phyloP scores from a whole-genome alignment of 176 grass and related monocot genomes.

The Ananas comosus region DNA sequence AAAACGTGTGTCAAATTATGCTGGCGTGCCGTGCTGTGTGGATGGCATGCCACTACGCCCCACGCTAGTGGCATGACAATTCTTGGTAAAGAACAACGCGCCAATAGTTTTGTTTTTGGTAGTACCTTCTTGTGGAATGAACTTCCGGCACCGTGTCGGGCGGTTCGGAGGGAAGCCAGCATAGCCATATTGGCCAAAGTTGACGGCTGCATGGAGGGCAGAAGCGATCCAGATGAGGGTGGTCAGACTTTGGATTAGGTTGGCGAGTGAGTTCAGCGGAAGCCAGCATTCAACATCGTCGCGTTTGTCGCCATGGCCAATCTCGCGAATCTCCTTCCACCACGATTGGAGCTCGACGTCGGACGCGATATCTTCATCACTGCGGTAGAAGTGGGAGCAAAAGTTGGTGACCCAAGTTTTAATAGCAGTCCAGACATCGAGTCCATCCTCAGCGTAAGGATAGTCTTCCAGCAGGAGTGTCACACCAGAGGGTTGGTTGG shows the following conservation, averaged over 20 bases:
- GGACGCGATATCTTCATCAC: constrained; percentile 23
- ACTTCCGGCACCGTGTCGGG: constrained; percentile 66
- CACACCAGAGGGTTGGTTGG: constrained; percentile 23
- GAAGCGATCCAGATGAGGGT: constrained; percentile 90
- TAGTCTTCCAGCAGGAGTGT: constrained; percentile 60
- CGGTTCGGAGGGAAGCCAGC: constrained; percentile 84
- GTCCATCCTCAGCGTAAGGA: constrained; percentile 68
- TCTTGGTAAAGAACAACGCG: no score
- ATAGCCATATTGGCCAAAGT: constrained; percentile 92
- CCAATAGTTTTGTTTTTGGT: no score
- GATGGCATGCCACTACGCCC: no score
- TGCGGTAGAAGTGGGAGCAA: constrained; percentile 57
- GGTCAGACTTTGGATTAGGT: constrained; percentile 44
- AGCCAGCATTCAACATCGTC: constrained; percentile 62
- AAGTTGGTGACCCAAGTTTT: constrained; percentile 62
- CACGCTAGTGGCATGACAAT: no score
- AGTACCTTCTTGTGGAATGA: constrained; percentile 48
- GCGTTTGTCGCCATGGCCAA: constrained; percentile 73
- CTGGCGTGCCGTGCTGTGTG: no score
- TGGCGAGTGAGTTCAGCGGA: constrained; percentile 27
- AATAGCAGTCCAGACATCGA: constrained; percentile 82
- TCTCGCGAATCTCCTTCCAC: constrained; percentile 60
- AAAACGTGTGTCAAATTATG: no score
- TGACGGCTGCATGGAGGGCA: constrained; percentile 81
- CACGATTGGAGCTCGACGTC: constrained; percentile 68